Percentiles rank a stretch among this genome's conserved stretches.
phyloP scores from a whole-genome alignment of 2,329 filamentous ascomycete species.

The Pestalotiopsis sp. region DNA sequence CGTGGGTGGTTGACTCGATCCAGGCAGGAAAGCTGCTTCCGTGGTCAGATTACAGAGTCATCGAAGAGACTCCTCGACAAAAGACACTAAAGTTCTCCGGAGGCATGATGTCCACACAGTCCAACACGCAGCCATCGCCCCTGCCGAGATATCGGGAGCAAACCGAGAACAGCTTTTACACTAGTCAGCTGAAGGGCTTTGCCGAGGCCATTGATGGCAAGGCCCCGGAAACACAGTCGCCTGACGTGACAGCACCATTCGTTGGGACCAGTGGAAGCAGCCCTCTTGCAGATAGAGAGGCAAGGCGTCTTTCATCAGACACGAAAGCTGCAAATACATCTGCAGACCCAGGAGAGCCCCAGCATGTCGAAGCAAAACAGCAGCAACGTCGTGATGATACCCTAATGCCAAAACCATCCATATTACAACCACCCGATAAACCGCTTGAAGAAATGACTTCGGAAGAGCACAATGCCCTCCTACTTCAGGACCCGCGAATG shows the following conservation, averaged over 20 bases:
- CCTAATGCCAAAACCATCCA: not conserved
- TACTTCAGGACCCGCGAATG: slow-evolving; percentile 82
- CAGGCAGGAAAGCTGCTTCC: slow-evolving; percentile 78
- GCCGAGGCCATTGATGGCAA: slow-evolving; percentile 22
- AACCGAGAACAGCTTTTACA: slow-evolving; percentile 82
- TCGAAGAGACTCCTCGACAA: slow-evolving; percentile 84
- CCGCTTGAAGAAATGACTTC: slow-evolving; percentile 63
- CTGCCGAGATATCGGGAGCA: slow-evolving; percentile 76
- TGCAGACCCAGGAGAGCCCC: not conserved
- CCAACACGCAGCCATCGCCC: slow-evolving; percentile 51
- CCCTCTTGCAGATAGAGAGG: not conserved
- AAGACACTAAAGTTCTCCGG: slow-evolving; percentile 68
- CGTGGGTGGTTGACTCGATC: slow-evolving; percentile 92
- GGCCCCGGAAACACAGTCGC: slow-evolving; percentile 9
- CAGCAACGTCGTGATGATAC: not conserved
- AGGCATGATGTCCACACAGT: slow-evolving; percentile 68
- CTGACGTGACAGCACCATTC: not conserved
- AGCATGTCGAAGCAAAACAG: not conserved
- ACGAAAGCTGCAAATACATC: not conserved
- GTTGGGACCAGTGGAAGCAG: not conserved
- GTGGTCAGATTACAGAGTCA: slow-evolving; percentile 82
- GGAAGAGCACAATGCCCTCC: slow-evolving; percentile 87
- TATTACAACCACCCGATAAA: slow-evolving; percentile 14
- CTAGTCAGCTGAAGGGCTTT: slow-evolving; percentile 61
- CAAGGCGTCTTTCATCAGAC: not conserved